Evolutionary conservation across 2,329 filamentous ascomycete genomes (phyloP), one percentile per base, ranked within the genome.

Genomic region (Scedosporium aurantiacum): DNA sequence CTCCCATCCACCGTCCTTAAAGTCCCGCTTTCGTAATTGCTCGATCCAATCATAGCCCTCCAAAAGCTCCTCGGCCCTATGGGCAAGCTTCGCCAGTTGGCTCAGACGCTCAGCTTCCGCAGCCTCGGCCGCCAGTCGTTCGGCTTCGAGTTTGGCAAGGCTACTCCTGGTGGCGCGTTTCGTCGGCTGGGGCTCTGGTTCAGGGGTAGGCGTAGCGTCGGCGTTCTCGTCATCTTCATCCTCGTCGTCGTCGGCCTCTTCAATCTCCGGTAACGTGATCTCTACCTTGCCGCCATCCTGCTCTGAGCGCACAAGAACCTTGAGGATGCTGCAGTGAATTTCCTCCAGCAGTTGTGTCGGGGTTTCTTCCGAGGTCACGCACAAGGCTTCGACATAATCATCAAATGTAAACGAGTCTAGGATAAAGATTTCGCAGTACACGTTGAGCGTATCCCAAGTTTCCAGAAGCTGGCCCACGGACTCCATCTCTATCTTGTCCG

Each of bases 331-430:
- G 71, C 94, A 99, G 72, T 97, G 93, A 4, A 94, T 83, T 72
- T 99, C 94, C 58, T 90, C 86, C 66, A 97, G 87, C 0, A 99
- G 78, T 70, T 97, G 88, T 60, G 94, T 94, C 6, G 88, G 86
- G 0, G 84, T 77, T 23, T 90, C 85, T 40, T 87, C 82, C 0
- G 86, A 91, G 0, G 88, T 82, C 62, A 92, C 87, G 57, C 86
- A 82, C 79, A 99, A 86, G 0, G 92, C 88, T 70, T 97, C 89
- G 4, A 96, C 81, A 68, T 92, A 97, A 72, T 99, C 94, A 71
- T 99, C 94, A 68, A 97, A 95, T 0, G 93, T 97, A 70, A 99
- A 99, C 0, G 93, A 97, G 72, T 99, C 94, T 27, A 99, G 80
- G 69, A 90, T 85, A 70, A 96, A 96, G 18, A 97, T 88, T 69